phyloP scores from a whole-genome alignment of 148 eudicot species.

The Cornus suecica region DNA sequence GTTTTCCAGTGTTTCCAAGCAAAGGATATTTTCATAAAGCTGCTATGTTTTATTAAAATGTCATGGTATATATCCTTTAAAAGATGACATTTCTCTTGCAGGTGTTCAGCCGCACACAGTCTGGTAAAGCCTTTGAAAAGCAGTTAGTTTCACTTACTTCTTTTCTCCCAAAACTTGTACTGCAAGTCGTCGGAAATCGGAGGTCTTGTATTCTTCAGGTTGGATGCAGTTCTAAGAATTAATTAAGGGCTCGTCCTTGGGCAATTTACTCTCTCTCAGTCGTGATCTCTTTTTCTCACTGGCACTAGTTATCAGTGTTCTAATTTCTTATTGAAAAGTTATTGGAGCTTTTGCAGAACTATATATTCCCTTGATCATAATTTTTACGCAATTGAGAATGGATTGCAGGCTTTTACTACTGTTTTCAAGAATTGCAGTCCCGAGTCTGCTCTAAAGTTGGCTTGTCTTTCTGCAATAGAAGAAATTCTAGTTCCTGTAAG shows the following conservation, averaged over 20 bases:
- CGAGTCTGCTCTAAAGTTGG: conserved; percentile 66
- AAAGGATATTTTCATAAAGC: background rate
- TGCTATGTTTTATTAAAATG: background rate
- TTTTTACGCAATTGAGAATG: background rate
- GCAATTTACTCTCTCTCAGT: conserved; percentile 2
- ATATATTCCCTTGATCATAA: background rate
- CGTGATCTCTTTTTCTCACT: background rate
- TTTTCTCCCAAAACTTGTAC: conserved; percentile 61
- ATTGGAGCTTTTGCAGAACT: background rate
- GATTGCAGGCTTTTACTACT: conserved; percentile 72
- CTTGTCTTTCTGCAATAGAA: conserved; percentile 72
- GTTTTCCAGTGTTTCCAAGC: background rate
- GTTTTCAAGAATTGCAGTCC: conserved; percentile 54
- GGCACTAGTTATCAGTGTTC: conserved; percentile 2
- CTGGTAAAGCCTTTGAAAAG: conserved; percentile 54
- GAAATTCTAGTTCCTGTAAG: conserved; percentile 85
- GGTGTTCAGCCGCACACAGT: conserved; percentile 36
- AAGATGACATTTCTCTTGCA: conserved; percentile 29
- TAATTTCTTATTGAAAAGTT: background rate
- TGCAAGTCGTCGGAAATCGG: conserved; percentile 48
- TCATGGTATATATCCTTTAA: background rate
- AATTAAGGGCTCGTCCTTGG: background rate
- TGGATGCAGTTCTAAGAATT: background rate
- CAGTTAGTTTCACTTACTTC: conserved; percentile 62
- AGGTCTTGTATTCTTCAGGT: conserved; percentile 74